Evolutionary conservation across 2,329 filamentous ascomycete species (phyloP), one percentile per base, ranked within the genome.

Genomic region (Endoconidiophora laricicola): DNA sequence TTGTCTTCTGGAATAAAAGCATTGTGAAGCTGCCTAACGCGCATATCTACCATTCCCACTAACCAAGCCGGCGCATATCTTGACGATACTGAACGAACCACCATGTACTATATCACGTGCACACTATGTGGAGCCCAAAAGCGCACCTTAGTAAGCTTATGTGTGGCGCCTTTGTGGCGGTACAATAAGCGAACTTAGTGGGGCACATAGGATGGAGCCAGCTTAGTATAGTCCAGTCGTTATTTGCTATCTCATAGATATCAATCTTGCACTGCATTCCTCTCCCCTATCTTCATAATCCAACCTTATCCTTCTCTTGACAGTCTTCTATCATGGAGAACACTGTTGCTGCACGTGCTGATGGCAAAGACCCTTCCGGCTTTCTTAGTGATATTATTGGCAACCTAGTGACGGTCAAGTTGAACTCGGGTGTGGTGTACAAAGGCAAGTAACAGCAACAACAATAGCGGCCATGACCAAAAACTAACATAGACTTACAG

Each of bases 361-460:
- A 91, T 65, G 83, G 86, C 55, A 90, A 86, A 65, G 91, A 98
- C 65, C 91, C 91, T 3, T 94, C 88, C 10, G 81, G 83, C 57
- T 98, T 98, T 65, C 72, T 98, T 53, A 80, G 83, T 65, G 86
- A 94, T 62, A 94, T 98, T 62, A 94, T 94, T 61, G 88, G 90
- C 54, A 86, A 86, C 56, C 79, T 86, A 37, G 91, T 98, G 57
- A 93, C 86, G 1, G 90, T 98, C 57, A 96, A 96, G 70, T 76
- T 98, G 58, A 98, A 98, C 69, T 95, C 88, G n/a, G 91, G 91
- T 49, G 87, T 95, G 54, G 81, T 96, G 55, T 98, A 95, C 74
- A 95, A 91, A 76, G 91, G 90, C 90, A 54, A 60, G 68, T 22
- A 1, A 16, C 6, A 4, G 14, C 33, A 20, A 22, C 16, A 9